A percentile compares a stretch with the other conserved stretches of the same genome.
Conservation (phyloP, 2,329 filamentous ascomycete species). For the Fusarium siculi region DNA sequence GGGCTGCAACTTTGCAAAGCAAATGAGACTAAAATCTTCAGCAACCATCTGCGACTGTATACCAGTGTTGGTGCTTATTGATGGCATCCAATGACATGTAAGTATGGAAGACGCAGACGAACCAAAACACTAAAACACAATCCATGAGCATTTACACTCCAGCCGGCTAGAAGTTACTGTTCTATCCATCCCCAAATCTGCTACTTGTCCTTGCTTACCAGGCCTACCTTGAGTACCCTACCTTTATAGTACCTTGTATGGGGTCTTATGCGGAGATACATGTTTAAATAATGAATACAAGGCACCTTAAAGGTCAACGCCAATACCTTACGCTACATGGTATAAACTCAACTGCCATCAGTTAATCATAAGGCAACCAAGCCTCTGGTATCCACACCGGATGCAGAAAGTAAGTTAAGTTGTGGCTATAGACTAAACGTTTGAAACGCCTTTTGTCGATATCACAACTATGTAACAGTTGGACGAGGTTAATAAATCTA, state of each 20-base stretch:
- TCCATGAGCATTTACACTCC: neutral
- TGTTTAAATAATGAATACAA: neutral
- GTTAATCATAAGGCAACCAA: neutral
- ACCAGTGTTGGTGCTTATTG: neutral
- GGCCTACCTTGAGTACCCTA: neutral
- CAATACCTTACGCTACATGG: neutral
- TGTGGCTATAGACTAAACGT: neutral
- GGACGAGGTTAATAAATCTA: neutral
- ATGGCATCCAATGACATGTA: neutral
- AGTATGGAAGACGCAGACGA: neutral
- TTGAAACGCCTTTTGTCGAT: neutral
- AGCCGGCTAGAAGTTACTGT: neutral
- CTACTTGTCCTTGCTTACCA: neutral
- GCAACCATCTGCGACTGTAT: neutral
- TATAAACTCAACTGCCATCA: neutral
- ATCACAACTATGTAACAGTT: neutral
- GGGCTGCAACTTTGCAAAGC: slow-evolving; percentile 24
- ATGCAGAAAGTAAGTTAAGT: neutral
- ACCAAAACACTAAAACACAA: neutral
- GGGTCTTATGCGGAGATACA: neutral
- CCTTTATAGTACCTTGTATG: neutral
- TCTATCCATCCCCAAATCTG: neutral
- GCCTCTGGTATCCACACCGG: neutral
- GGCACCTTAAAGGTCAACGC: neutral
- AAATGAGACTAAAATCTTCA: slow-evolving; percentile 31